Evolutionary conservation across 768 basidiomycete genomes (phyloP).

Genomic region (Leccinum variicolor): DNA sequence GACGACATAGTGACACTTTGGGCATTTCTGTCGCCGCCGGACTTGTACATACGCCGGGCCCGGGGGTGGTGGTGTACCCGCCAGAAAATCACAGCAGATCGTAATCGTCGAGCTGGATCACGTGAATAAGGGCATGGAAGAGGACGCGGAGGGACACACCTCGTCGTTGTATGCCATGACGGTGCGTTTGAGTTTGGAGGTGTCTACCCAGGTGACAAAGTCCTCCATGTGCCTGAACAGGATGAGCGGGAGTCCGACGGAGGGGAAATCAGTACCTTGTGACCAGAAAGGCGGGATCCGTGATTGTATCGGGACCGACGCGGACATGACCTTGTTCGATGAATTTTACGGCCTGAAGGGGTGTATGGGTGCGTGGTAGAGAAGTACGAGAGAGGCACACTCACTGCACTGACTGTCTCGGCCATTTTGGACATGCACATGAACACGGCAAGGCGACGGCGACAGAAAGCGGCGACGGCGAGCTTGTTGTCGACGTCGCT

Average conservation of each 20-base stretch:
- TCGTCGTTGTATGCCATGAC: slow-evolving; percentile 97
- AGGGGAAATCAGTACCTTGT: slow-evolving; percentile 53
- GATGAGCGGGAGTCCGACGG: slow-evolving; percentile 3
- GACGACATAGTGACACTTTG: not conserved
- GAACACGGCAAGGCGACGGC: slow-evolving; percentile 87
- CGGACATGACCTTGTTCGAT: slow-evolving; percentile 98
- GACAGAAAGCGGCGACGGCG: slow-evolving; percentile 92
- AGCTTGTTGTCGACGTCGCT: slow-evolving; percentile 93
- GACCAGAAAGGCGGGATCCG: slow-evolving; percentile 94
- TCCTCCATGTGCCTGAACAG: slow-evolving; percentile 88
- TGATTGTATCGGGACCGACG: slow-evolving; percentile 93
- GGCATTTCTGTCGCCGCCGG: not conserved
- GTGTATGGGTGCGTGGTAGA: slow-evolving; percentile 7
- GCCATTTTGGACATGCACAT: slow-evolving; percentile 94
- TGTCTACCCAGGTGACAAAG: slow-evolving; percentile 99
- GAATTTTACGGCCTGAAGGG: slow-evolving; percentile 85
- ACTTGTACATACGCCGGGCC: not conserved
- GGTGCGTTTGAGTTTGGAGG: slow-evolving; percentile 93
- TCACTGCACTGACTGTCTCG: slow-evolving; percentile 88
- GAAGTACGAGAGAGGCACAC: slow-evolving; percentile 30
- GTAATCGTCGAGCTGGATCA: slow-evolving; percentile 83
- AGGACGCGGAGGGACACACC: slow-evolving; percentile 40
- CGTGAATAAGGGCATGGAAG: slow-evolving; percentile 13
- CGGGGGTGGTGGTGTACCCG: not conserved
- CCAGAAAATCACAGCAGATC: slow-evolving; percentile 61